Percentiles rank a stretch among this genome's conserved stretches.
Evolutionary conservation across 2,329 filamentous ascomycete species (phyloP).

Genomic region (Sclerotiophoma versabilis): DNA sequence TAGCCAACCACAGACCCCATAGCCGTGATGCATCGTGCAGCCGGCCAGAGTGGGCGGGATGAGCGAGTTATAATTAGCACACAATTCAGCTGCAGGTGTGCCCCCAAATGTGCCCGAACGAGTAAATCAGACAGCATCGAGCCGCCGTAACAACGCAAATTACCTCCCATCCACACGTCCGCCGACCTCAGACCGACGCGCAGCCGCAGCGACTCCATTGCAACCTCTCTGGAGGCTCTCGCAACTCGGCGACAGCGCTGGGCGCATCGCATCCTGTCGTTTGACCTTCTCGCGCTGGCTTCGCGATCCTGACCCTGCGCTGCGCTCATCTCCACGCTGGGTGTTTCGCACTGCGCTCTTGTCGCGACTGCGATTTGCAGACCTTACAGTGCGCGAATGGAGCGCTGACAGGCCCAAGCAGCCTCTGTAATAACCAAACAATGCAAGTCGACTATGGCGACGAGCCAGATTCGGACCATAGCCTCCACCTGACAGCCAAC

Average conservation of each 20-base stretch:
- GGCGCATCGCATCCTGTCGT: slow-evolving; percentile 40
- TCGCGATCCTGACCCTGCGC: slow-evolving; percentile 21
- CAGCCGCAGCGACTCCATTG: neutral
- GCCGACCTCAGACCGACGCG: slow-evolving; percentile 2
- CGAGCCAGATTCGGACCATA: slow-evolving; percentile 42
- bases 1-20: slow-evolving; percentile 7
- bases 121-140: slow-evolving; percentile 15
- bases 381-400: slow-evolving; percentile 39
- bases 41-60: slow-evolving; percentile 10
- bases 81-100: slow-evolving; percentile 15
- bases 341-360: slow-evolving; percentile 19
- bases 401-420: slow-evolving; percentile 38
- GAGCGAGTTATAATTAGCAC: slow-evolving; percentile 18
- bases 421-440: slow-evolving; percentile 34
- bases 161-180: slow-evolving; percentile 12
- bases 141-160: slow-evolving; percentile 14
- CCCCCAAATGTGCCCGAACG: slow-evolving; percentile 17
- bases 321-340: slow-evolving; percentile 16
- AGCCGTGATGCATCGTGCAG: slow-evolving; percentile 8
- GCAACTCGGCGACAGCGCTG: slow-evolving; percentile 29
- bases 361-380: slow-evolving; percentile 28
- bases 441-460: slow-evolving; percentile 51
- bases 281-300: slow-evolving; percentile 27
- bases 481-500: slow-evolving; percentile 40
- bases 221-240: slow-evolving; percentile 6